These are phyloP conservation scores for Solanum etuberosum DNA, from an alignment of 257 asterid genomes.

Conservation along the genomic window DNA sequence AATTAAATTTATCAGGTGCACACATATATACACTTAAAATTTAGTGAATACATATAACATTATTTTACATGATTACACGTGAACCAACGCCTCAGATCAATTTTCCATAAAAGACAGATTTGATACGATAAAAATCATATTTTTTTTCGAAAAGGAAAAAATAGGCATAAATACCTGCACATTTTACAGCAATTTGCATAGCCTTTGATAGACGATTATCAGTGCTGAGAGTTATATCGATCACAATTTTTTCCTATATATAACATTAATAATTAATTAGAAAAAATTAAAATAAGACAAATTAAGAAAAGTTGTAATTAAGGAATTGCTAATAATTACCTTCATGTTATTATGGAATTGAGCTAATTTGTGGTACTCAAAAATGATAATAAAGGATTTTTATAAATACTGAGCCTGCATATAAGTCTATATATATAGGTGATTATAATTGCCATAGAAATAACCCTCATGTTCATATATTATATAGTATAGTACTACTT, in stretches of 20 bases:
- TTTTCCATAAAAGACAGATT: rapidly evolving
- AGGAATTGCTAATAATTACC: neutral
- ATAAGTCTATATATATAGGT: neutral
- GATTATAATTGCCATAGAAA: neutral
- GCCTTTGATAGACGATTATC: slow-evolving; percentile 12
- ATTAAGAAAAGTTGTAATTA: neutral
- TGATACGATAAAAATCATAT: neutral
- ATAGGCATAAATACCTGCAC: neutral
- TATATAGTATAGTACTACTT: neutral
- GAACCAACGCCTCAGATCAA: neutral
- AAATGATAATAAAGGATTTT: neutral
- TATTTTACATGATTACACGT: neutral
- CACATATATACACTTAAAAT: neutral
- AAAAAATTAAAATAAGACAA: neutral
- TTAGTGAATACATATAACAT: too few relatives aligned
- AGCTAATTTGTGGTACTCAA: neutral
- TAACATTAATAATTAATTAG: neutral
- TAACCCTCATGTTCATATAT: neutral
- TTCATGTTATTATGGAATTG: neutral
- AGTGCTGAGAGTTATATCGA: neutral
- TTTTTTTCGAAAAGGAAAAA: neutral
- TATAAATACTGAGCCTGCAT: neutral
- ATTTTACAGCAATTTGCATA: slow-evolving; percentile 8
- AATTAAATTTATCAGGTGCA: neutral
- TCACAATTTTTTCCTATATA: slow-evolving; percentile 10